Percentiles rank a stretch among this genome's conserved stretches.
phyloP scores from a whole-genome alignment of 331 rosid genomes.

The Telfairia occidentalis region DNA sequence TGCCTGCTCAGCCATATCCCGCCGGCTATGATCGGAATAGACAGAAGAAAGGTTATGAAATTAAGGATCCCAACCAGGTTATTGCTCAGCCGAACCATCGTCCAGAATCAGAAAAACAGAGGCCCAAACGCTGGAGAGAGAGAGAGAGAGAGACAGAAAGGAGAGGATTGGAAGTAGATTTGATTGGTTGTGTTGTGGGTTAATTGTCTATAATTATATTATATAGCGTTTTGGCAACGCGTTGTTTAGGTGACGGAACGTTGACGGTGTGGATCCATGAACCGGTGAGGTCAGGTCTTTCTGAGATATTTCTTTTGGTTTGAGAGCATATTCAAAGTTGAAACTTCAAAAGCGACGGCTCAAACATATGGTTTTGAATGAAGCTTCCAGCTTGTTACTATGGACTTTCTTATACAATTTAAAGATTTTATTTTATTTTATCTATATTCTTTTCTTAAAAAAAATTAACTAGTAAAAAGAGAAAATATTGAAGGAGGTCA shows the following conservation, averaged over 20 bases:
- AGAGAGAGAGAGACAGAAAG: not conserved
- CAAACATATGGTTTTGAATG: no score
- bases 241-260: not conserved
- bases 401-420: no score
- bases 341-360: conserved; percentile 13
- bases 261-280: not conserved
- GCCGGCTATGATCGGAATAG: conserved; percentile 45
- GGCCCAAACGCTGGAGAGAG: not conserved
- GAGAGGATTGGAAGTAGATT: not conserved
- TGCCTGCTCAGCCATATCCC: conserved; percentile 66
- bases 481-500: no score
- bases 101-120: not conserved
- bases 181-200: not conserved
- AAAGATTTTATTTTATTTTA: no score
- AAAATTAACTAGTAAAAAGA: no score
- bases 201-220: no score
- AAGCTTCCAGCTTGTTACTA: not conserved
- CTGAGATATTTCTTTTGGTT: not conserved
- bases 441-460: no score
- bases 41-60: conserved; percentile 49
- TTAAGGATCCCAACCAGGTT: conserved; percentile 3
- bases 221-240: not conserved
- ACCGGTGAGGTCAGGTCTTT: not conserved
- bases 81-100: conserved; percentile 5
- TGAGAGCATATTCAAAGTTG: not conserved